phyloP scores from a whole-genome alignment of 257 asterid genomes.

The Ilex aquifolium region DNA sequence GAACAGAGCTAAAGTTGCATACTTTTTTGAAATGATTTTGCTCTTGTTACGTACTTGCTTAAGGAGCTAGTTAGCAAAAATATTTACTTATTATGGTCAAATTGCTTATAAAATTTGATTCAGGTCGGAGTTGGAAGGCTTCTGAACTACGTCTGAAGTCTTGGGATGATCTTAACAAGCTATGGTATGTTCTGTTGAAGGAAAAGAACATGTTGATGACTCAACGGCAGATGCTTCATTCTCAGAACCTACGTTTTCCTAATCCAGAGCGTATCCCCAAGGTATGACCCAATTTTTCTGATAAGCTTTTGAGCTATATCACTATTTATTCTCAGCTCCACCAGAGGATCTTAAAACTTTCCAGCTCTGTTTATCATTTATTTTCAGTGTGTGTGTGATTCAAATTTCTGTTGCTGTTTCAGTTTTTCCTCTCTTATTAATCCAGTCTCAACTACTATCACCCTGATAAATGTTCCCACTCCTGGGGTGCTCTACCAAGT shows the following conservation, averaged over 20 bases:
- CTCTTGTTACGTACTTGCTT: no score
- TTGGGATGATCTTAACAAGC: conserved; percentile 96
- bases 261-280: conserved; percentile 87
- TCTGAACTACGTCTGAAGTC: conserved; percentile 90
- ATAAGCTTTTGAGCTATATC: neutral
- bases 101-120: conserved; percentile 11
- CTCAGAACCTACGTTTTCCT: conserved; percentile 71
- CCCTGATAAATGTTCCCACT: no score
- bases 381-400: no score
- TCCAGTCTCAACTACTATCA: no score
- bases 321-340: neutral
- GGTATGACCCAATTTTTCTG: conserved; percentile 29
- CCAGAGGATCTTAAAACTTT: no score
- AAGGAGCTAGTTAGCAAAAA: no score
- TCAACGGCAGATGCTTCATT: conserved; percentile 85
- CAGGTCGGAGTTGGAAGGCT: conserved; percentile 96
- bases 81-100: neutral
- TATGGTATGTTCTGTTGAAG: conserved; percentile 83
- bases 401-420: no score
- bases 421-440: no score
- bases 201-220: conserved; percentile 92
- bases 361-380: no score
- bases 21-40: no score
- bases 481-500: no score
- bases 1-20: no score